Base-by-base conservation (phyloP, 176 grass and related monocot genomes). In the Bolboschoenus planiculmis region DNA sequence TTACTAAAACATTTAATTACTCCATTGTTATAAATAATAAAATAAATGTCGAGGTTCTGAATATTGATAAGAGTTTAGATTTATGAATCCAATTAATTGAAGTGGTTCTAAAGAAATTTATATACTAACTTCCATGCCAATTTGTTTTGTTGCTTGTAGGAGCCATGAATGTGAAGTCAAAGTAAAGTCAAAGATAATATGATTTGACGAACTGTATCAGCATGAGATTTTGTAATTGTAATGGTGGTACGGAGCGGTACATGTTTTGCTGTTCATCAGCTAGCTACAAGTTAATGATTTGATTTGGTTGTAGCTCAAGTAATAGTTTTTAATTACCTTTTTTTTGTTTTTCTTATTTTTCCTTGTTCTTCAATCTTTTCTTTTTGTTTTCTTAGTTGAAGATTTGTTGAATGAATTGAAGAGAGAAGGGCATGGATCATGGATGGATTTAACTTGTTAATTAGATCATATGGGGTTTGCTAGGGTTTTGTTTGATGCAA, bases 401-500 rank as follows among this genome's bases (percentile, higher is more conserved):
- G 72, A 77, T 51, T 34, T 51, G 24, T 20, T 51, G 72, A 53
- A 53, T 77, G 46, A 51, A 77, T 27, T 53, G 43, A 77, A 76
- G 72, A 76, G 65, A 20, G 23, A 50, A 33, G 72, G 15, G 27
- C 42, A 77, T 30, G 72, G 72, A 77, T 82, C 42, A 77, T 30
- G 72, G 72, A 77, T 82, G 42, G 20, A 58, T 82, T 82, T 43
- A 82, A 63, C 43, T 61, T 63, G 33, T 58, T 42, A 44, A 62
- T 80, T 58, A 40, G n/a, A n/a, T 80, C 6, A 60, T 59, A 80
- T 66, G 56, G 15, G 15, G 31, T 82, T 66, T 82, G 56, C 80
- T 82, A 82, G 80, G 80, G 54, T 82, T 82, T 82, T 82, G 57
- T 66, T 63, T 40, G 59, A 30, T 77, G 59, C 83, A 81, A 89